Evolutionary conservation across 306 rosid genomes (phyloP).

Genomic region (Acacia acuminata): DNA sequence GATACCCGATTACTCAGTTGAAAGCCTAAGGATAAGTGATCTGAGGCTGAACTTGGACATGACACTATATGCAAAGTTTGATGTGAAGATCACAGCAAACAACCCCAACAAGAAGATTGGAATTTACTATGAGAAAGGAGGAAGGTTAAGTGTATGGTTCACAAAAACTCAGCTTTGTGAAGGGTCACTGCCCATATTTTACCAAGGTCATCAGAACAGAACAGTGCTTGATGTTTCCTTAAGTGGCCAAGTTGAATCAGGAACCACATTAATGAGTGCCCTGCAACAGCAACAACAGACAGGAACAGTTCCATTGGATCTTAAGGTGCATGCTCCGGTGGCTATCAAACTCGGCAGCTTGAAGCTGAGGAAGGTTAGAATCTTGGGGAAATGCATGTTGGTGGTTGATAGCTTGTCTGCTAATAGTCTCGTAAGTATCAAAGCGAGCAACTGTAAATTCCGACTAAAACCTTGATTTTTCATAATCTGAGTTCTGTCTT

Average conservation of each 20-base stretch:
- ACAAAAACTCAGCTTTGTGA: constrained; percentile 52
- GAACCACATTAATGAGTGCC: constrained; percentile 51
- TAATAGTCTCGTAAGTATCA: constrained; percentile 50
- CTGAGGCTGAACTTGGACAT: constrained; percentile 52
- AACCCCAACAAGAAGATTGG: constrained; percentile 66
- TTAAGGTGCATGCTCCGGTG: constrained; percentile 54
- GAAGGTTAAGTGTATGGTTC: constrained; percentile 57
- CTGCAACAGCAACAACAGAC: constrained; percentile 61
- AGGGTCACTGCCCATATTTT: constrained; percentile 56
- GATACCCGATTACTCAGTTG: constrained; percentile 52
- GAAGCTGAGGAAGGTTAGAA: constrained; percentile 56
- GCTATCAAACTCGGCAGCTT: constrained; percentile 51
- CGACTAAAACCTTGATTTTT: constrained; percentile 39
- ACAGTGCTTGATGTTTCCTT: constrained; percentile 50
- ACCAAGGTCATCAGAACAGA: constrained; percentile 66
- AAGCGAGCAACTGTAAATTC: constrained; percentile 54
- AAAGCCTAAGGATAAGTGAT: constrained; percentile 50
- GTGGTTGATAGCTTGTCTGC: constrained; percentile 61
- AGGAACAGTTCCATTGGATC: constrained; percentile 58
- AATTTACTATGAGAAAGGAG: constrained; percentile 57
- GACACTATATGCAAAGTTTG: constrained; percentile 57
- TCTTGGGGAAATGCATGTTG: constrained; percentile 52
- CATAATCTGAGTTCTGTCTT: neutral
- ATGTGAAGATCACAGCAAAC: constrained; percentile 52
- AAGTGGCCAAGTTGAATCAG: constrained; percentile 52